Evolutionary conservation across 129 eudicot genomes (phyloP).

Genomic region (Kitagawia praeruptora): DNA sequence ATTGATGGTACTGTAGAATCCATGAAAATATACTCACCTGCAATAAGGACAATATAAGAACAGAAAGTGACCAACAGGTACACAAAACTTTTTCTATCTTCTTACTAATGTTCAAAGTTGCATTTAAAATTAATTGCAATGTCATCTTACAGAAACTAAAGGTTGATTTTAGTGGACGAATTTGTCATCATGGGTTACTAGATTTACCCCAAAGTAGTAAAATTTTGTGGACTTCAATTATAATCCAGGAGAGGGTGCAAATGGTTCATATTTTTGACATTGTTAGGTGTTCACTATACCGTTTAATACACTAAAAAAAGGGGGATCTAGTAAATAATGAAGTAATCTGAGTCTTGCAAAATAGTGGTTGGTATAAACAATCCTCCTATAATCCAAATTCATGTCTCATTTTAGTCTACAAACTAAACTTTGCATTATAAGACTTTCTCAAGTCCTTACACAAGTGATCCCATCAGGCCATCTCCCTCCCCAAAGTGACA

Average conservation of each 20-base stretch:
- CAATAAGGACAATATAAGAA: constrained; percentile 3
- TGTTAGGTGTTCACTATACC: too few relatives aligned
- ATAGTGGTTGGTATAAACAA: too few relatives aligned
- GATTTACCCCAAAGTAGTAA: background rate
- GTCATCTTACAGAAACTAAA: background rate
- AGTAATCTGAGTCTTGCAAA: too few relatives aligned
- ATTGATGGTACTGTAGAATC: constrained; percentile 54
- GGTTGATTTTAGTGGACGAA: background rate
- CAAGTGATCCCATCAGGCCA: background rate
- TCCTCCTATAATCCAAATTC: background rate
- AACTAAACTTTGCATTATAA: background rate
- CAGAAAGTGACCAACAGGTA: background rate
- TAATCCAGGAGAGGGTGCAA: background rate
- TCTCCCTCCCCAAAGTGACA: background rate
- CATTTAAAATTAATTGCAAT: background rate
- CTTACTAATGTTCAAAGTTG: background rate
- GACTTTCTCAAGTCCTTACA: background rate
- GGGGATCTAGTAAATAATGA: too few relatives aligned
- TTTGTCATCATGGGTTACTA: background rate
- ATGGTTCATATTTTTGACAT: too few relatives aligned
- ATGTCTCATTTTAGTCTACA: background rate
- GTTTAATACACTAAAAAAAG: too few relatives aligned
- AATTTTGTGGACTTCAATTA: background rate
- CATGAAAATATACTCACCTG: constrained; percentile 93
- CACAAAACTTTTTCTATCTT: background rate